These are phyloP conservation scores for Heterobasidion parviporum DNA, from an alignment of 1,284 basidiomycete genomes.

Conservation along the genomic window DNA sequence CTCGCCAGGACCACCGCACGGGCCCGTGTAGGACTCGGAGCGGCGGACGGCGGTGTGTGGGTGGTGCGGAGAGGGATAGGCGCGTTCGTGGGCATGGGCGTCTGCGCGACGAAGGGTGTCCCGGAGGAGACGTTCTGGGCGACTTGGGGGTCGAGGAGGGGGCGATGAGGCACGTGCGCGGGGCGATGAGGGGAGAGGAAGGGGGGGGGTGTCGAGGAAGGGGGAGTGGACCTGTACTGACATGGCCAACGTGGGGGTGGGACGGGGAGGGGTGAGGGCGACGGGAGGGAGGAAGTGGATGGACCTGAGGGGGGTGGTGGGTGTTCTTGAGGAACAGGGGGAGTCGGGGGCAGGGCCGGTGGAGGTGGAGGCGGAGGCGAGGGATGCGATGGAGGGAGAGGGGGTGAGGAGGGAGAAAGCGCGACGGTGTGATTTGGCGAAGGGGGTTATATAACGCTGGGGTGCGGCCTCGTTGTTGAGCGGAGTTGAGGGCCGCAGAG, in stretches of 20 bases:
- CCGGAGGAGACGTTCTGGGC: conserved; percentile 49
- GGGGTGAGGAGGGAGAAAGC: neutral
- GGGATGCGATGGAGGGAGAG: neutral
- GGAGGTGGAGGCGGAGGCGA: neutral
- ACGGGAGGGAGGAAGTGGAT: neutral
- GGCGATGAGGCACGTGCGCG: conserved; percentile 13
- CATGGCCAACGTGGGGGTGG: conserved; percentile 26
- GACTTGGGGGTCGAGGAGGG: conserved; percentile 24
- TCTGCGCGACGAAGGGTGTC: conserved; percentile 38
- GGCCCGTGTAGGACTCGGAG: conserved; percentile 7
- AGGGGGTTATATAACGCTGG: too few relatives aligned
- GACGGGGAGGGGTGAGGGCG: conserved; percentile 15
- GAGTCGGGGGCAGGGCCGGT: too few relatives aligned
- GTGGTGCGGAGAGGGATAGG: conserved; percentile 12
- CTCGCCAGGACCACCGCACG: neutral
- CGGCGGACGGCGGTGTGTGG: conserved; percentile 11
- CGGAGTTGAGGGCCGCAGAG: neutral
- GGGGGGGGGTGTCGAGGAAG: conserved; percentile 16
- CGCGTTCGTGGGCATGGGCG: conserved; percentile 33
- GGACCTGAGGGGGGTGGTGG: neutral
- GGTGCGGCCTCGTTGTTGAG: neutral
- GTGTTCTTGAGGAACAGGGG: neutral
- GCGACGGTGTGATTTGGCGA: neutral
- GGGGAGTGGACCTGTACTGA: conserved; percentile 26
- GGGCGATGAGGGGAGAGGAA: conserved; percentile 14